Base-by-base conservation (phyloP, 1,139 yeast genomes). In the Sugiyamaella pinicola region DNA sequence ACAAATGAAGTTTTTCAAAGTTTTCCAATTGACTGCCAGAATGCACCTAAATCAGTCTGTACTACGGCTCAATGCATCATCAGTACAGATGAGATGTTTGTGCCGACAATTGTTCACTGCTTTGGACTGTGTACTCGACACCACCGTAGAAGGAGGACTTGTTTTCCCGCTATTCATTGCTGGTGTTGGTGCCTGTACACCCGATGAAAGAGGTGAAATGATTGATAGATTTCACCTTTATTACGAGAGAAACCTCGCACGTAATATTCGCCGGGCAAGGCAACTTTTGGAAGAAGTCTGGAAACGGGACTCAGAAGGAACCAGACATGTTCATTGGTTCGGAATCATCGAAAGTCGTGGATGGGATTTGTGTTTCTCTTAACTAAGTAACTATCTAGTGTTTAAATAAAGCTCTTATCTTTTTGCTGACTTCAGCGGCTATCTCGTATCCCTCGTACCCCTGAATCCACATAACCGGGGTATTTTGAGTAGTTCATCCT, bases 341-440 rank as follows among this genome's bases (percentile, higher is more conserved):
- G 77, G 75, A 18, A 77, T 86, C 45, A 80, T 87, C 39, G 80
- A 82, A 56, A 78, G 77, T 8, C 70, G 85, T 49, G 89, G 87
- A 4, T 86, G 93, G 95, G 88, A 86, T 64, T 73, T 87, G 49
- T 84, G 85, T 67, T 85, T 87, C 74, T 95, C 93, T 2, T 81
- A 64, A 22, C 17, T 6, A 24, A 9, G 8, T 6, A 24, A 6
- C 28, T 24, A 9, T 24, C 28, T 6, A 24, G 6, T 31, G 13
- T 31, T 12, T 31, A 31, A 7, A 31, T n/a, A 13, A 31, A 31
- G 12, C 12, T 7, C 12, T 29, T n/a, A n/a, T n/a, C n/a, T n/a
- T 24, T 33, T 29, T 19, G 22, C 26, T 19, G 39, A 18, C 47
- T 18, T 31, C 38, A 17, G 38, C 42, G 42, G 42, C 42, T 21